phyloP scores from a whole-genome alignment of 2,329 filamentous ascomycete species.

The Lojkania enalia region DNA sequence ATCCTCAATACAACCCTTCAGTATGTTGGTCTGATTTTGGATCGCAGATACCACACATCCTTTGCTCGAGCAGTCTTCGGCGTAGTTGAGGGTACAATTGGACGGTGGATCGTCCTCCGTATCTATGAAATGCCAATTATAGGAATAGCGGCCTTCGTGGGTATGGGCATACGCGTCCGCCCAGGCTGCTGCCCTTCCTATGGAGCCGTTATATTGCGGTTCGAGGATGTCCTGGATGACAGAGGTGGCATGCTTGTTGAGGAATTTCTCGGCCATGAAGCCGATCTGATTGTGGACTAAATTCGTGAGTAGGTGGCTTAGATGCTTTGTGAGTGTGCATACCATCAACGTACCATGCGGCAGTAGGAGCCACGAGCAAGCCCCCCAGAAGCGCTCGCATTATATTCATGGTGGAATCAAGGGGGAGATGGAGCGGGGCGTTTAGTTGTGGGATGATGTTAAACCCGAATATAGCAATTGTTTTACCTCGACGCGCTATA shows the following conservation, averaged over 20 bases:
- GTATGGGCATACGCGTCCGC: slow-evolving; percentile 46
- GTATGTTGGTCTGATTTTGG: slow-evolving; percentile 47
- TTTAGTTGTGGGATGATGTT: no score
- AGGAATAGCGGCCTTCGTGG: slow-evolving; percentile 44
- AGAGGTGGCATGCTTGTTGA: slow-evolving; percentile 35
- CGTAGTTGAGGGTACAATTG: slow-evolving; percentile 42
- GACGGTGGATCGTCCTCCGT: slow-evolving; percentile 39
- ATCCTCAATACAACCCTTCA: slow-evolving; percentile 39
- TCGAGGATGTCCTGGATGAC: slow-evolving; percentile 43
- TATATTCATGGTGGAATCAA: no score
- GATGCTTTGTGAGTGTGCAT: neutral
- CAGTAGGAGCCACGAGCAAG: slow-evolving; percentile 18
- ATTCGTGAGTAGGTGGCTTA: slow-evolving; percentile 9
- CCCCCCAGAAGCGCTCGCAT: slow-evolving; percentile 11
- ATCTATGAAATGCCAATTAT: slow-evolving; percentile 50
- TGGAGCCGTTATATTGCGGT: slow-evolving; percentile 45
- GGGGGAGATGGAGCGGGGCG: no score
- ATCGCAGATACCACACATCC: slow-evolving; percentile 49
- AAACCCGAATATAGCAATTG: no score
- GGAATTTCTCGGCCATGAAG: slow-evolving; percentile 45
- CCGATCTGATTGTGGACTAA: slow-evolving; percentile 48
- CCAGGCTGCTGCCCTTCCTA: slow-evolving; percentile 47
- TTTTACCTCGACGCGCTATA: no score
- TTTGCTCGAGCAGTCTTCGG: slow-evolving; percentile 41
- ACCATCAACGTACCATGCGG: slow-evolving; percentile 43